A percentile compares a stretch with the other conserved stretches of the same genome.
Evolutionary conservation across 306 rosid genomes (phyloP).

Genomic region (Trichosanthes cucumerina): DNA sequence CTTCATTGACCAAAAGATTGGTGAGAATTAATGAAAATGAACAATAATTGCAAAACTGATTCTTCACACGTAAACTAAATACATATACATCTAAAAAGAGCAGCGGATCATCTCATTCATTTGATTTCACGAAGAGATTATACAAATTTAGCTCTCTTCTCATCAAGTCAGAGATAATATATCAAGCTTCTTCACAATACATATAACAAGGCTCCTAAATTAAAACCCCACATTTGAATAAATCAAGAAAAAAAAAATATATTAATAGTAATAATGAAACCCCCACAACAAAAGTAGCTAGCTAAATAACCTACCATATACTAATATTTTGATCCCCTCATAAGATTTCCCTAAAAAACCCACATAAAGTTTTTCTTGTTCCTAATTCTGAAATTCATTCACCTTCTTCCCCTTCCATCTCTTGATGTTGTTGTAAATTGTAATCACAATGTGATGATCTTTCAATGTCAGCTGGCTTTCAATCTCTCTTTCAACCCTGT

Average conservation of each 20-base stretch:
- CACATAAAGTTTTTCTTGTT: not conserved
- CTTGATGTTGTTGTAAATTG: not conserved
- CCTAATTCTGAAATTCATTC: conserved; percentile 4
- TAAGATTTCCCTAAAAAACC: not conserved
- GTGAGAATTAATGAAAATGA: not conserved
- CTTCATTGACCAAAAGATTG: not conserved
- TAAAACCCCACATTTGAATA: not conserved
- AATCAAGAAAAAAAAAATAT: not conserved
- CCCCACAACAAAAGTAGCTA: not conserved
- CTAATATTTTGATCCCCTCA: not conserved
- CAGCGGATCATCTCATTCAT: not conserved
- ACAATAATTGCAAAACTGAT: not conserved
- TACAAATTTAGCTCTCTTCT: not conserved
- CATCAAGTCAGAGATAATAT: conserved; percentile 6
- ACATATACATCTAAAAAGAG: not conserved
- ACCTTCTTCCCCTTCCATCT: not conserved
- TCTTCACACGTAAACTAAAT: not conserved
- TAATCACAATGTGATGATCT: not conserved
- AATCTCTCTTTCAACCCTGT: conserved; percentile 5
- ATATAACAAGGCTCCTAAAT: not conserved
- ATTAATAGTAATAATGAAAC: not conserved
- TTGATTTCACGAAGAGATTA: not conserved
- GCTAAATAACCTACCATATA: not conserved
- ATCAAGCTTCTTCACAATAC: not conserved
- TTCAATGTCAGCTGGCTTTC: not conserved